Evolutionary conservation across 768 basidiomycete species (phyloP), one percentile per base, ranked within the genome.

Genomic region (Lentinula guzmanii): DNA sequence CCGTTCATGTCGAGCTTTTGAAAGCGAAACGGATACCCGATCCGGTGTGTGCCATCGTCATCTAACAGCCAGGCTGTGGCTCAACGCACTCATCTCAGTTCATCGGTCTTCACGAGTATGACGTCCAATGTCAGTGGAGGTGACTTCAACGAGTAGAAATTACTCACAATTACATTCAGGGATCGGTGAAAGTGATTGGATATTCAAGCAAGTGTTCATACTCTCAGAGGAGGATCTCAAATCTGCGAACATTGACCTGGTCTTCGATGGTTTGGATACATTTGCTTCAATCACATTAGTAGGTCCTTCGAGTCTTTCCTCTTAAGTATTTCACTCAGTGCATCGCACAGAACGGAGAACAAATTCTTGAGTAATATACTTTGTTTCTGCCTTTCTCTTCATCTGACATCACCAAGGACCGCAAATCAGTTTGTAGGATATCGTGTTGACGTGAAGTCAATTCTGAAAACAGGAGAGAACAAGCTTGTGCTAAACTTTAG

Each of bases 251-350:
- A 76, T 80, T 34, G 93, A 95, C 70, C 76, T 98, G 16, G 80
- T 95, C 7, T 94, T 96, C 63, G 93, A 96, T 10, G 95, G 95
- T 16, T 73, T 98, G 18, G 95, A 98, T 69, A 97, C 95, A 0
- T 96, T 94, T 69, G 86, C 89, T 2, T 77, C 76, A n/a, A 79
- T 95, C 45, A 72, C 72, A 35, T 72, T 96, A 62, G 93, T 90
- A 65, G 72, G 85, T 74, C 31, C 10, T 16, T 4, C 21, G 11
- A 21, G 10, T 42, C 24, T 18, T 52, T 5, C 34, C 11, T 16
- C 10, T 55, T 21, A 5, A 21, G n/a, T 9, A 4, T 24, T 41
- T 24, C 5, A 21, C 18, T 35, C 18, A 41, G 18, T 16, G 31
- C 4, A 39, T 28, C 39, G 11, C 9, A 43, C 24, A 9, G 92